These are phyloP conservation scores for Willaertia magna DNA, from an alignment of 208 protist genomes.

Conservation along the genomic window DNA sequence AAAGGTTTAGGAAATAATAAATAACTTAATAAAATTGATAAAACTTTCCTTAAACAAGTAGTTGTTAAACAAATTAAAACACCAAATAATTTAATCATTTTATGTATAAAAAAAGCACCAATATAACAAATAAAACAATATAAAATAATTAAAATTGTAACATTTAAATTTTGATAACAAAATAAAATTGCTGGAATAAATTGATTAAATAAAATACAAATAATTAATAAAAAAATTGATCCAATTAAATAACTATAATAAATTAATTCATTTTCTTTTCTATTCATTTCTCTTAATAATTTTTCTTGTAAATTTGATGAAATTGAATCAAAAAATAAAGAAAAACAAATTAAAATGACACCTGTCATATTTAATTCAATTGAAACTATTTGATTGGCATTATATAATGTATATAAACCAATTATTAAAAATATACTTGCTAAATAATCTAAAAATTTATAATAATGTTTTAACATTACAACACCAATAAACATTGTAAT, in stretches of 20 bases:
- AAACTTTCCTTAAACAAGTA: not conserved
- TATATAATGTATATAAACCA: not conserved
- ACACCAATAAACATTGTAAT: not conserved
- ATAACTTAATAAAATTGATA: not conserved
- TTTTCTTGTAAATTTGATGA: conserved; percentile 8
- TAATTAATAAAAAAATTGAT: not conserved
- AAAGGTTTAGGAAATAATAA: conserved; percentile 15
- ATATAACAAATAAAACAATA: not conserved
- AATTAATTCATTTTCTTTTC: not conserved
- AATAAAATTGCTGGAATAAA: not conserved
- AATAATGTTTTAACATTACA: not conserved
- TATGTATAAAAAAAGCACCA: not conserved
- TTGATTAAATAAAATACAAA: not conserved
- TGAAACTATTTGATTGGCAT: not conserved
- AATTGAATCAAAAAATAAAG: not conserved
- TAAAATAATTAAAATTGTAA: not conserved
- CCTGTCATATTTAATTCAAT: not conserved
- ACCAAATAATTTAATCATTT: not conserved
- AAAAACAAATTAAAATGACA: not conserved
- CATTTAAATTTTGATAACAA: not conserved
- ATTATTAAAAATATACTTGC: not conserved
- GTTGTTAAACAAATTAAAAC: not conserved
- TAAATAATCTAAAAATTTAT: not conserved
- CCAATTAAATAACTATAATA: not conserved
- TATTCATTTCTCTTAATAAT: not conserved